These are phyloP conservation scores for Pleodorina starrii DNA, from an alignment of 139 green algal species.

Conservation along the genomic window DNA sequence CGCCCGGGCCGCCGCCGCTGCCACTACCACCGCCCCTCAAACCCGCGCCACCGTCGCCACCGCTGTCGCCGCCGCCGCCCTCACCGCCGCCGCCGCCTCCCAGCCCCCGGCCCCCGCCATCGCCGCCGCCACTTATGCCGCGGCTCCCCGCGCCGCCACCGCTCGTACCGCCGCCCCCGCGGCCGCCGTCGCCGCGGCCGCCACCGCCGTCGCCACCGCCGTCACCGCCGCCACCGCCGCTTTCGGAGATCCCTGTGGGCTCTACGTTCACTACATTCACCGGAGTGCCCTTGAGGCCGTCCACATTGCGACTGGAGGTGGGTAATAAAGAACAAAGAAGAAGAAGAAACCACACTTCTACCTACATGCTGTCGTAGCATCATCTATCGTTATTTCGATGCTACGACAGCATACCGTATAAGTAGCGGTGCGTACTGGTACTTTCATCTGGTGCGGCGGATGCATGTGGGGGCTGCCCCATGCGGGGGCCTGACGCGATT, in stretches of 20 bases:
- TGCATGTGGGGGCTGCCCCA: too few species aligned
- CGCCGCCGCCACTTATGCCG: not conserved
- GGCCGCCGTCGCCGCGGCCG: not conserved
- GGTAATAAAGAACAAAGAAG: too few species aligned
- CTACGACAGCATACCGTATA: too few species aligned
- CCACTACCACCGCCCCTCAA: not conserved
- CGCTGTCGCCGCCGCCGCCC: too few species aligned
- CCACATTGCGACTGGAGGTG: not conserved
- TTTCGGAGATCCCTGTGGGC: not conserved
- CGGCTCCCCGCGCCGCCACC: not conserved
- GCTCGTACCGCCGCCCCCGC: not conserved
- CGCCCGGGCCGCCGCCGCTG: not conserved
- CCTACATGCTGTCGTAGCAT: too few species aligned
- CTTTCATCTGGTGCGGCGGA: too few species aligned
- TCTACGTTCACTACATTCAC: not conserved
- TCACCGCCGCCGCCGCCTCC: too few species aligned
- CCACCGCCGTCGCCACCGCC: not conserved
- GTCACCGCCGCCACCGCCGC: not conserved
- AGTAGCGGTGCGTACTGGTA: too few species aligned
- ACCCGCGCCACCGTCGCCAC: too few species aligned
- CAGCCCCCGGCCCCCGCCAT: not conserved
- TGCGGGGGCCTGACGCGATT: too few species aligned
- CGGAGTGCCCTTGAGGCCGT: not conserved
- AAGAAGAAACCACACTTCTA: too few species aligned
- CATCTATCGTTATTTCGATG: too few species aligned